Conservation (phyloP, 2,329 filamentous ascomycete genomes). For the Cryphonectria nitschkei region DNA sequence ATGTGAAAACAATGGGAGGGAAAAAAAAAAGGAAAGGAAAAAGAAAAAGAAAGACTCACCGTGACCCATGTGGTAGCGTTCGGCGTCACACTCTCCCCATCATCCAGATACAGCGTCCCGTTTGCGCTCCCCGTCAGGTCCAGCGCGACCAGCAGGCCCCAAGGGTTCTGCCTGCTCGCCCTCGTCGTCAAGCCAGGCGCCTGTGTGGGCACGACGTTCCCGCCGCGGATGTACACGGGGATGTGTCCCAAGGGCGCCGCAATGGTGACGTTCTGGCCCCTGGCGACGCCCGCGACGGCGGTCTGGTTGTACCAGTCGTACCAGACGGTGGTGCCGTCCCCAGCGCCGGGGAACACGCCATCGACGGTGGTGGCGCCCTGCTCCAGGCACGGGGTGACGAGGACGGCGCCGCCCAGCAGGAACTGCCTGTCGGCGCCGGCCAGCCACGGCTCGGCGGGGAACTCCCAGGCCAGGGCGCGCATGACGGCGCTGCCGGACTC, state of each 20-base stretch:
- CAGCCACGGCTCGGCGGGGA: constrained; percentile 70
- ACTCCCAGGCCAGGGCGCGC: constrained; percentile 75
- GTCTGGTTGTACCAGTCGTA: constrained; percentile 80
- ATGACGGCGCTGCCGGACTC: constrained; percentile 70
- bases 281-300: constrained; percentile 45
- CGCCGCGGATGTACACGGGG: constrained; percentile 72
- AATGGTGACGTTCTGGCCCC: constrained; percentile 46
- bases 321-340: constrained; percentile 61
- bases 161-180: constrained; percentile 65
- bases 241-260: constrained; percentile 66
- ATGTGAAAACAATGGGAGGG: background rate
- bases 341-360: constrained; percentile 71
- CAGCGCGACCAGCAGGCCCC: constrained; percentile 68
- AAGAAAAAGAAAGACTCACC: constrained; percentile 36
- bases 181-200: constrained; percentile 69
- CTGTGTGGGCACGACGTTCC: constrained; percentile 68
- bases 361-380: constrained; percentile 64
- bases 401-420: constrained; percentile 66
- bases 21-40: background rate
- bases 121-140: constrained; percentile 56
- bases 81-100: constrained; percentile 69
- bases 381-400: constrained; percentile 70
- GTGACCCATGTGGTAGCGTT: constrained; percentile 58
- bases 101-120: constrained; percentile 72
- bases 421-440: constrained; percentile 72